A percentile compares a stretch with the other conserved stretches of the same genome.
Evolutionary conservation across 225 moss, liverwort and hornwort species (phyloP).

Genomic region (Marchantia paleacea): DNA sequence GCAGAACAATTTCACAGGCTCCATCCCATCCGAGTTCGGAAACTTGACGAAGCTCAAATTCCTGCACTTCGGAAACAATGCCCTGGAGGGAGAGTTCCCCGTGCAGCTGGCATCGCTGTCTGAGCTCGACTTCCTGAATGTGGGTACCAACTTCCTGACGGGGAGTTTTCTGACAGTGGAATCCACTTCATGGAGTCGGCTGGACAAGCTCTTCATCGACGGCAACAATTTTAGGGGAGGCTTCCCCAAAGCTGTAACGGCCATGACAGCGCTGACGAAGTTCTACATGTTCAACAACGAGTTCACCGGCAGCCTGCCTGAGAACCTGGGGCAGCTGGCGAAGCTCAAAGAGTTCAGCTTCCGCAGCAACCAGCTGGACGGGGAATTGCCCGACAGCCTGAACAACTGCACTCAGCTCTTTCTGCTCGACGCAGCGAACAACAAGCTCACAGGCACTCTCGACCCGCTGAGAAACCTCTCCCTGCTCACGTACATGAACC

Average conservation of each 20-base stretch:
- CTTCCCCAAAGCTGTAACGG: conserved; percentile 19
- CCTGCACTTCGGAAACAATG: conserved; percentile 2
- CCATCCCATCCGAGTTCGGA: conserved; percentile 28
- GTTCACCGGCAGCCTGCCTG: conserved; percentile 23
- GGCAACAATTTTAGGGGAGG: conserved; percentile 45
- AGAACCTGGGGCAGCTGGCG: conserved; percentile 9
- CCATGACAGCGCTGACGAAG: background rate
- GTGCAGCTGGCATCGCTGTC: conserved; percentile 28
- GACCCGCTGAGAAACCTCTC: background rate
- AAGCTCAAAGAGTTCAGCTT: conserved; percentile 1
- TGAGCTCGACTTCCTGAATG: background rate
- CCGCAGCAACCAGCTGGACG: conserved; percentile 2
- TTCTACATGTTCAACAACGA: conserved; percentile 9
- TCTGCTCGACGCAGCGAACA: background rate
- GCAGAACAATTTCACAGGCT: conserved; percentile 20
- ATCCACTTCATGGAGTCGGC: conserved; percentile 25
- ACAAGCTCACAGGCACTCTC: background rate
- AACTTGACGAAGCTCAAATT: background rate
- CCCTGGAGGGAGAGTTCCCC: conserved; percentile 25
- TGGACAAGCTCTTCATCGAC: conserved; percentile 32
- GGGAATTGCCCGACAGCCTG: conserved; percentile 10
- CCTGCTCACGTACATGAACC: background rate
- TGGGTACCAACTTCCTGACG: background rate
- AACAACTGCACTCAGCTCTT: background rate
- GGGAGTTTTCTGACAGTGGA: background rate